Conservation (phyloP, 176 grass and related monocot genomes). For the Canna indica region DNA sequence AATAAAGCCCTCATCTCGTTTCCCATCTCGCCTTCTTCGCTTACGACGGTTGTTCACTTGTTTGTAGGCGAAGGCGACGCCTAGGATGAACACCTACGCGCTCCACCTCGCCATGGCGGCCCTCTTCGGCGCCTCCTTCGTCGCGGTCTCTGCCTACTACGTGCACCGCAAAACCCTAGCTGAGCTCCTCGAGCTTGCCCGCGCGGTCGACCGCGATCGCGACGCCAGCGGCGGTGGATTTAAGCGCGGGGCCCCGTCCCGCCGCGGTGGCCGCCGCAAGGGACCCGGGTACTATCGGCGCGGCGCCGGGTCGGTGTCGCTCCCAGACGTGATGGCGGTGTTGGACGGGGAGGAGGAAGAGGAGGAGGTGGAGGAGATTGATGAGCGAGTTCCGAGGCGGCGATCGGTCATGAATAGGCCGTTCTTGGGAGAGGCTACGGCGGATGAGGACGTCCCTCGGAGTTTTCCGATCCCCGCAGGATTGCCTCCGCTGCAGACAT, state of each 20-base stretch:
- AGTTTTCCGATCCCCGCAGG: conserved; percentile 53
- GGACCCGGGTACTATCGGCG: conserved; percentile 17
- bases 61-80: neutral
- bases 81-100: conserved; percentile 74
- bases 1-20: too few species aligned
- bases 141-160: conserved; percentile 61
- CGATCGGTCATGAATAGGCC: neutral
- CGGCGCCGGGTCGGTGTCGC: conserved; percentile 14
- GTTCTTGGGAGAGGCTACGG: neutral
- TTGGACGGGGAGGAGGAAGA: neutral
- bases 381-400: conserved; percentile 17
- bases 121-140: conserved; percentile 57
- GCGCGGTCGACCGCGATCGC: conserved; percentile 23
- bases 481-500: conserved; percentile 54
- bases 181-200: conserved; percentile 52
- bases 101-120: conserved; percentile 74
- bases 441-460: conserved; percentile 34
- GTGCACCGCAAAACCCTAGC: conserved; percentile 68
- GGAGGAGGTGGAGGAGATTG: conserved; percentile 1
- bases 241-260: neutral
- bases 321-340: conserved; percentile 17
- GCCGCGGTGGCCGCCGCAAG: conserved; percentile 9
- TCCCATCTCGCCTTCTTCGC: too few species aligned
- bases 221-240: neutral
- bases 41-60: too few species aligned